These are phyloP conservation scores for Arthrobotrys sphaeroides DNA, from an alignment of 2,329 filamentous ascomycete species.

Conservation along the genomic window DNA sequence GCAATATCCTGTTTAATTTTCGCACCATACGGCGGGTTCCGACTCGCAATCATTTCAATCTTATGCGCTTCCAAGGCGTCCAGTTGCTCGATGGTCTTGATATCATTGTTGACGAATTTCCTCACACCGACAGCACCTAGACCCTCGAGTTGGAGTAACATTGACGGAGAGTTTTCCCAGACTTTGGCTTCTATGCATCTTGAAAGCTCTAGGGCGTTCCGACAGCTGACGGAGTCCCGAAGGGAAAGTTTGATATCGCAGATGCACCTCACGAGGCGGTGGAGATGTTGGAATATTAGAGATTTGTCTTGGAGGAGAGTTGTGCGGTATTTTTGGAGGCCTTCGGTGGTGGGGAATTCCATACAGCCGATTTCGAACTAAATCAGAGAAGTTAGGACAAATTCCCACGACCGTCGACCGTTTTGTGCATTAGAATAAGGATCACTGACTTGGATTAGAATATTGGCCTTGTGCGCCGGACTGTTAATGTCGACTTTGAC, in stretches of 20 bases:
- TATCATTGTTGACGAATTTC: constrained; percentile 75
- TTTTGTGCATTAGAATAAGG: too few species aligned
- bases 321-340: constrained; percentile 66
- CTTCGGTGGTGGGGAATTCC: constrained; percentile 71
- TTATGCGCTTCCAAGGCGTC: constrained; percentile 72
- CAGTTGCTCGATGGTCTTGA: constrained; percentile 77
- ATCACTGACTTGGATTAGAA: constrained; percentile 72
- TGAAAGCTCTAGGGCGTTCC: constrained; percentile 77
- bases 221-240: constrained; percentile 73
- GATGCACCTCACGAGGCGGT: constrained; percentile 77
- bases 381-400: not conserved
- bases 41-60: constrained; percentile 79
- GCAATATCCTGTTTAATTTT: constrained; percentile 72
- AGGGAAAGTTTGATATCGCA: constrained; percentile 74
- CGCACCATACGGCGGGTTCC: constrained; percentile 83
- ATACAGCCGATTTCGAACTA: constrained; percentile 72
- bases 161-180: constrained; percentile 83
- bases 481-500: constrained; percentile 74
- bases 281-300: constrained; percentile 73
- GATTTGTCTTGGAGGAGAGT: constrained; percentile 71
- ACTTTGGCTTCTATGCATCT: constrained; percentile 77
- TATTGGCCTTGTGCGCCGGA: constrained; percentile 77
- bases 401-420: not conserved
- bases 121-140: constrained; percentile 79
- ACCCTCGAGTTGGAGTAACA: constrained; percentile 82